Conservation (phyloP, 495 filamentous ascomycete species). For the Stereocaulon alpinum region DNA sequence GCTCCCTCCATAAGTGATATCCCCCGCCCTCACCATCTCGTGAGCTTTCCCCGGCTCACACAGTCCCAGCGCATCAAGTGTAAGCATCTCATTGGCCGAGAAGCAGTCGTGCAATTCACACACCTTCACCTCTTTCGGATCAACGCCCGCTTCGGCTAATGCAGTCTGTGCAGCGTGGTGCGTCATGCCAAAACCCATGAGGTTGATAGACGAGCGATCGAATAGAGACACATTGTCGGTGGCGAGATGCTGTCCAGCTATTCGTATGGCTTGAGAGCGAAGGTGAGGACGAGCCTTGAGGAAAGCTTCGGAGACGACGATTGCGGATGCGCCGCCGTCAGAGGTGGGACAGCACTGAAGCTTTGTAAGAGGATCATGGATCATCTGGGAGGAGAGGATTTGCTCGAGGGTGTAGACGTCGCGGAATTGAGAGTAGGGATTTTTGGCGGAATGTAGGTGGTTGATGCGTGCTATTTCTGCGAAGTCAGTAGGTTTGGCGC, state of each 20-base stretch:
- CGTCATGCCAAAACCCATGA: slow-evolving; percentile 73
- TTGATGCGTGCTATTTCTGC: slow-evolving; percentile 93
- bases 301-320: slow-evolving; percentile 82
- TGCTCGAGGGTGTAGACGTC: slow-evolving; percentile 84
- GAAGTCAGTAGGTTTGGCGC: slow-evolving; percentile 78
- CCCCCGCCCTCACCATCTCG: slow-evolving; percentile 77
- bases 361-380: slow-evolving; percentile 72
- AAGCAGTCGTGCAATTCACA: slow-evolving; percentile 97
- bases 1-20: slow-evolving; percentile 87
- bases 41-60: slow-evolving; percentile 74
- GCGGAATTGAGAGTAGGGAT: slow-evolving; percentile 96
- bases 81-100: slow-evolving; percentile 87
- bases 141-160: slow-evolving; percentile 63
- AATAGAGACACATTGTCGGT: slow-evolving; percentile 71
- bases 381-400: slow-evolving; percentile 63
- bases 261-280: slow-evolving; percentile 66
- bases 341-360: slow-evolving; percentile 82
- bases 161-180: slow-evolving; percentile 52
- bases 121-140: slow-evolving; percentile 61
- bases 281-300: slow-evolving; percentile 76
- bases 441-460: slow-evolving; percentile 79
- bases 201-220: slow-evolving; percentile 66
- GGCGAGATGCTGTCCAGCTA: slow-evolving; percentile 80
- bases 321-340: slow-evolving; percentile 81
- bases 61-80: slow-evolving; percentile 77